Evolutionary conservation across 176 grass and related monocot genomes (phyloP), one percentile per base, ranked within the genome.

Genomic region (Musa troglodytarum): DNA sequence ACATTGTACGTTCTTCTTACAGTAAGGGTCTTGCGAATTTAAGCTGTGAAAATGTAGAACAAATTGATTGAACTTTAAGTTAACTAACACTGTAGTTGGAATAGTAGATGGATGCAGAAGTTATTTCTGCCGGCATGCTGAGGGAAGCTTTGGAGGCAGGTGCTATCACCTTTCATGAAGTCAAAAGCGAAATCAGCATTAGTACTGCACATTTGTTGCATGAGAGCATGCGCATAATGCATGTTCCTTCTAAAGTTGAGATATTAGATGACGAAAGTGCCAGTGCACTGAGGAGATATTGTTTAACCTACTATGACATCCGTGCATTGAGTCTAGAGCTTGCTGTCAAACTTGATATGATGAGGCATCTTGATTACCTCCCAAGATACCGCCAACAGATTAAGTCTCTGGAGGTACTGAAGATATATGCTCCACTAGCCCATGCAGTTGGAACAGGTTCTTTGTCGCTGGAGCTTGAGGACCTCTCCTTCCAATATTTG

Each of bases 91-190:
- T 79, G 17, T 74, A 21, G 62, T 57, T 52, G 50, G 76, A 73
- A 63, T 19, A 50, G 68, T 82, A 97, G 94, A 97, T 97, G 94
- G 94, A 97, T 73, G 90, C 90, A 16, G 94, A 97, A 88, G 86
- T 97, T 62, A 97, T 97, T 86, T 97, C 94, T 10, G 88, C 94
- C 0, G 88, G 90, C 55, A 79, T 97, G 88, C 77, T 97, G 50
- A 87, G 90, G 75, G 86, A 97, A 87, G 87, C 88, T 54, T 73
- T 97, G 69, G 85, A 93, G 80, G 74, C 83, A 52, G 90, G 90
- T 69, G 79, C 85, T 17, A 73, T 97, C 87, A 89, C 76, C 73
- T 87, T 90, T 71, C 77, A 78, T 54, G 93, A 97, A 73, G 83
- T 97, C 51, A 88, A 88, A 76, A 70, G 73, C 74, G 82, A 87